These are phyloP conservation scores for Pseudevernia furfuracea DNA, from an alignment of 495 filamentous ascomycete genomes.

Conservation along the genomic window DNA sequence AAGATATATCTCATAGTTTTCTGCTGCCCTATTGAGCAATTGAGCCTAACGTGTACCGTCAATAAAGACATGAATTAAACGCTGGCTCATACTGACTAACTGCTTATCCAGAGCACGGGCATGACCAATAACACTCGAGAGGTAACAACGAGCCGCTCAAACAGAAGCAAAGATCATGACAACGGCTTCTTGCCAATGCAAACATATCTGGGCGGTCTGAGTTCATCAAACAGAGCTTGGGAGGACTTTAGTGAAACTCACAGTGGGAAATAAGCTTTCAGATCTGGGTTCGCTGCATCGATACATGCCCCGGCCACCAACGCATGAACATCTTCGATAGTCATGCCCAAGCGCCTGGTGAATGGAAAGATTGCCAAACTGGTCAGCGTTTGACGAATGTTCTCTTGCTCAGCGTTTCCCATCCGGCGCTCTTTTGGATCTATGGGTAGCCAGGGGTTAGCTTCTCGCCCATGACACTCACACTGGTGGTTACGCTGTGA, in stretches of 20 bases:
- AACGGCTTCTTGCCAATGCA: conserved; percentile 50
- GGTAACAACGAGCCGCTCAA: conserved; percentile 21
- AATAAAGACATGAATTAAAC: neutral
- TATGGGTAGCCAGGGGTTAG: conserved; percentile 26
- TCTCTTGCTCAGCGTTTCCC: conserved; percentile 53
- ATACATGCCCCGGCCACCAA: conserved; percentile 57
- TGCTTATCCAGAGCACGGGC: neutral
- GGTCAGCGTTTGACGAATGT: conserved; percentile 51
- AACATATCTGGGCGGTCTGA: conserved; percentile 39
- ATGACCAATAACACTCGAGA: neutral
- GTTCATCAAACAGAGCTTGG: neutral
- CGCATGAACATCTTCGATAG: conserved; percentile 52
- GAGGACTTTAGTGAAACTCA: conserved; percentile 35
- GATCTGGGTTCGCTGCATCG: conserved; percentile 55
- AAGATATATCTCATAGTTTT: neutral
- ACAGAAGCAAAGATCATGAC: neutral
- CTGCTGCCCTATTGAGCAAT: neutral
- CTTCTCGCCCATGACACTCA: neutral
- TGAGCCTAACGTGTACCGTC: neutral
- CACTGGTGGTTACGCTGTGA: neutral
- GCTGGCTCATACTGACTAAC: neutral
- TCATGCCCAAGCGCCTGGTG: conserved; percentile 51
- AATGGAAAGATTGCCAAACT: conserved; percentile 59
- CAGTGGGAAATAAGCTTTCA: conserved; percentile 74
- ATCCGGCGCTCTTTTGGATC: conserved; percentile 55